Conservation (phyloP, 2,329 filamentous ascomycete species). For the Alternaria tenuissima region DNA sequence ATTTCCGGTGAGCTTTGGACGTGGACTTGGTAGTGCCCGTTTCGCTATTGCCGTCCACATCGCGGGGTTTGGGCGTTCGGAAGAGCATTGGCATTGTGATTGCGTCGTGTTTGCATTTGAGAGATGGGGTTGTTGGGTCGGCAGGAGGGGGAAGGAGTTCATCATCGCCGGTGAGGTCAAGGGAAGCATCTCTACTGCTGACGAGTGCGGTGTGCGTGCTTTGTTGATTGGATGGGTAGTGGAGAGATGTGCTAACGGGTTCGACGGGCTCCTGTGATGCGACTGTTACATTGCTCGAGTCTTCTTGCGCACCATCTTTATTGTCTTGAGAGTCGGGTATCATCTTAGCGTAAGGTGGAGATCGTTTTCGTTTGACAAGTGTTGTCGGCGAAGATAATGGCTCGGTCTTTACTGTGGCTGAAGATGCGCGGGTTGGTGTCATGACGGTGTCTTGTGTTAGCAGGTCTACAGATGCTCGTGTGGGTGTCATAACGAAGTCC, state of each 20-base stretch:
- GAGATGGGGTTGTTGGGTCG: slow-evolving; percentile 6
- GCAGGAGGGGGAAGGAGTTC: slow-evolving; percentile 3
- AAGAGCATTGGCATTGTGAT: slow-evolving; percentile 17
- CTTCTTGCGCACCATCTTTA: fast-evolving
- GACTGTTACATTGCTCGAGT: neutral
- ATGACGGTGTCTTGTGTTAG: neutral
- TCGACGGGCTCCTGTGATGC: fast-evolving
- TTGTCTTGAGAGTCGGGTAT: neutral
- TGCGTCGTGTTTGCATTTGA: slow-evolving; percentile 36
- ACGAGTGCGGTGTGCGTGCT: neutral
- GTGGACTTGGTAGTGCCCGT: slow-evolving; percentile 12
- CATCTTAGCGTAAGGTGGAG: neutral
- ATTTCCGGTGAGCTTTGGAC: slow-evolving; percentile 18
- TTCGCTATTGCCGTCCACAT: neutral
- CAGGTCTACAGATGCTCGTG: neutral
- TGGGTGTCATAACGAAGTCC: neutral
- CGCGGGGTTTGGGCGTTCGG: slow-evolving; percentile 26
- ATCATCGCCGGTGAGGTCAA: slow-evolving; percentile 13
- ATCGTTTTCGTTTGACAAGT: slow-evolving; percentile 1
- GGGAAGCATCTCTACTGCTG: neutral
- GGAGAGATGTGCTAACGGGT: neutral
- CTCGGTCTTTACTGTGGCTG: slow-evolving; percentile 18
- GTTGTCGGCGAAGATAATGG: slow-evolving; percentile 3
- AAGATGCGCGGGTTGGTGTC: slow-evolving; percentile 1
- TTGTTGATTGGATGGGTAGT: neutral